Percentiles rank a stretch among this genome's conserved stretches.
These are phyloP conservation scores for Trametes hirsuta DNA, from an alignment of 1,284 basidiomycete genomes.

Conservation along the genomic window DNA sequence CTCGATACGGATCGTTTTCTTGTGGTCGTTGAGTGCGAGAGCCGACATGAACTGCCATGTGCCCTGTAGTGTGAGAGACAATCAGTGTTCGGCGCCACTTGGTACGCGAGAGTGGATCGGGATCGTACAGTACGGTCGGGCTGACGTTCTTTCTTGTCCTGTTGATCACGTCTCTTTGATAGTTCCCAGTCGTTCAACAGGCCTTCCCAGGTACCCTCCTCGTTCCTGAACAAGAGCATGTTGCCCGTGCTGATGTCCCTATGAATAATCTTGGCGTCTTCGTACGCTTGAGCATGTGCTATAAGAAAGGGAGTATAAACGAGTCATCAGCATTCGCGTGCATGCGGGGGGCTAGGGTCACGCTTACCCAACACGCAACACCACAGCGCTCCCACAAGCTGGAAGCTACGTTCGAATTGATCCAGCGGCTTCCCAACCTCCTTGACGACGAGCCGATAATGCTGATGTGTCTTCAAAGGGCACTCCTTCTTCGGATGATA, in stretches of 20 bases:
- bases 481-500: not conserved
- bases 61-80: not conserved
- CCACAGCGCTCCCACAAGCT: not conserved
- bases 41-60: conserved; percentile 14
- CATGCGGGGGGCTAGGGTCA: too few relatives aligned
- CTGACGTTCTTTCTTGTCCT: not conserved
- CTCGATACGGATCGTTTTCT: not conserved
- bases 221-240: not conserved
- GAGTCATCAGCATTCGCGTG: too few relatives aligned
- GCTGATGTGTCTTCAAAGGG: conserved; percentile 2
- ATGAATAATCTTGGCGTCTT: conserved; percentile 1
- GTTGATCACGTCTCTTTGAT: not conserved
- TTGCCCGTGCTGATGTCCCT: conserved; percentile 12
- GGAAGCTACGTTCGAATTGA: not conserved
- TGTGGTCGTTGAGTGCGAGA: not conserved
- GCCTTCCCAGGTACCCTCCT: not conserved
- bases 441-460: conserved; percentile 6
- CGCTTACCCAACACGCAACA: not conserved
- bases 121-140: not conserved
- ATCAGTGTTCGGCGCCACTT: not conserved
- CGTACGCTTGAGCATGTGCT: conserved; percentile 10
- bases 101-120: not conserved
- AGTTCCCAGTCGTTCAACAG: conserved; percentile 20
- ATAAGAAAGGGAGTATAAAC: too few relatives aligned
- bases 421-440: conserved; percentile 19